Conservation (phyloP, 2,329 filamentous ascomycete genomes). For the Dactylellina drechsleri region DNA sequence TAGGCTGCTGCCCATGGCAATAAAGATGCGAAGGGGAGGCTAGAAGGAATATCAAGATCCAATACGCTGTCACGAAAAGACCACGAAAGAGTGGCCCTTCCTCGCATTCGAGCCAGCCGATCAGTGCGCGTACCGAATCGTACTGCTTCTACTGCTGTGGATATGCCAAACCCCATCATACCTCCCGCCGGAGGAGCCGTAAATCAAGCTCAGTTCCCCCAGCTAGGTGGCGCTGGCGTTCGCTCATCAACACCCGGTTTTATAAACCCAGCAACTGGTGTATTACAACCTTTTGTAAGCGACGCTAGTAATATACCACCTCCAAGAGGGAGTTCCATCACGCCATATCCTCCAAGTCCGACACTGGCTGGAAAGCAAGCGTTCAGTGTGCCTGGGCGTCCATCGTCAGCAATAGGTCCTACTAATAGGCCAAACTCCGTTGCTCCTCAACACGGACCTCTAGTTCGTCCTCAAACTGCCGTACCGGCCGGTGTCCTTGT, state of each 20-base stretch:
- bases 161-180: slow-evolving; percentile 52
- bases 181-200: slow-evolving; percentile 11
- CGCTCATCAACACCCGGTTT: slow-evolving; percentile 47
- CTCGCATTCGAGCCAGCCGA: slow-evolving; percentile 72
- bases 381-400: slow-evolving; percentile 22
- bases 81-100: slow-evolving; percentile 90
- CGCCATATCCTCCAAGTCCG: slow-evolving; percentile 48
- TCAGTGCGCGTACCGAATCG: slow-evolving; percentile 46
- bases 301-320: slow-evolving; percentile 23
- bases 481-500: slow-evolving; percentile 47
- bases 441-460: slow-evolving; percentile 21
- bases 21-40: slow-evolving; percentile 81
- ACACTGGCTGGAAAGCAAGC: slow-evolving; percentile 5
- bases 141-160: slow-evolving; percentile 36
- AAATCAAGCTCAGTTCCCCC: slow-evolving; percentile 29
- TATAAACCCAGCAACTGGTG: slow-evolving; percentile 45
- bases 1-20: slow-evolving; percentile 91
- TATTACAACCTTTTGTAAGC: slow-evolving; percentile 44
- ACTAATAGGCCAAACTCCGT: slow-evolving; percentile 29
- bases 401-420: slow-evolving; percentile 38
- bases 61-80: slow-evolving; percentile 88
- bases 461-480: slow-evolving; percentile 46
- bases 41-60: slow-evolving; percentile 84
- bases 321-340: slow-evolving; percentile 39
- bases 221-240: slow-evolving; percentile 5